A percentile compares a stretch with the other conserved stretches of the same genome.
phyloP scores from a whole-genome alignment of 2,329 filamentous ascomycete species.

The Lachnum nothofagi region DNA sequence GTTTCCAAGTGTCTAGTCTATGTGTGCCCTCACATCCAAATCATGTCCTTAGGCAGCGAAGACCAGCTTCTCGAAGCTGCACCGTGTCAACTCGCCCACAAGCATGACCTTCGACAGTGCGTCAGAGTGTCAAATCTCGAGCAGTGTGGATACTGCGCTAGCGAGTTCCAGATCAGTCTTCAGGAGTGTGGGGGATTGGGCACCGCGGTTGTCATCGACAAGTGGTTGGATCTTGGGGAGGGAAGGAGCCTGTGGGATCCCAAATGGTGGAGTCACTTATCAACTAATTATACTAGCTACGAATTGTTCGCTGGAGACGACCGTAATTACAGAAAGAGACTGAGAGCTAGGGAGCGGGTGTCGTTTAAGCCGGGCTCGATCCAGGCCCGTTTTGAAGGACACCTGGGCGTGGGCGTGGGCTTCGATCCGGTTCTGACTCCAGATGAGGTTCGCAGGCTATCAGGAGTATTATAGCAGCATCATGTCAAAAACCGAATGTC shows the following conservation, averaged over 20 bases:
- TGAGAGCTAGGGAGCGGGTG: not conserved
- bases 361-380: not conserved
- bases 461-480: no score
- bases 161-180: not conserved
- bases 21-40: not conserved
- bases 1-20: not conserved
- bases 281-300: not conserved
- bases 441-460: no score
- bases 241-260: not conserved
- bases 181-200: not conserved
- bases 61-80: not conserved
- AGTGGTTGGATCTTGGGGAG: not conserved
- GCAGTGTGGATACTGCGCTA: not conserved
- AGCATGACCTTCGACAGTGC: not conserved
- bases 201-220: not conserved
- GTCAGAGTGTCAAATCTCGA: not conserved
- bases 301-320: not conserved
- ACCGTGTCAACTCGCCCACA: not conserved
- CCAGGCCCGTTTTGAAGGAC: not conserved
- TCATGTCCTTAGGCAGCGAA: not conserved
- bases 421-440: not conserved
- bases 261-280: not conserved
- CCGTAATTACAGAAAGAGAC: not conserved
- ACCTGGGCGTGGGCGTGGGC: no score
- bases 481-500: no score